These are phyloP conservation scores for Boletus vermiculosoides DNA, from an alignment of 768 basidiomycete species.

Conservation along the genomic window DNA sequence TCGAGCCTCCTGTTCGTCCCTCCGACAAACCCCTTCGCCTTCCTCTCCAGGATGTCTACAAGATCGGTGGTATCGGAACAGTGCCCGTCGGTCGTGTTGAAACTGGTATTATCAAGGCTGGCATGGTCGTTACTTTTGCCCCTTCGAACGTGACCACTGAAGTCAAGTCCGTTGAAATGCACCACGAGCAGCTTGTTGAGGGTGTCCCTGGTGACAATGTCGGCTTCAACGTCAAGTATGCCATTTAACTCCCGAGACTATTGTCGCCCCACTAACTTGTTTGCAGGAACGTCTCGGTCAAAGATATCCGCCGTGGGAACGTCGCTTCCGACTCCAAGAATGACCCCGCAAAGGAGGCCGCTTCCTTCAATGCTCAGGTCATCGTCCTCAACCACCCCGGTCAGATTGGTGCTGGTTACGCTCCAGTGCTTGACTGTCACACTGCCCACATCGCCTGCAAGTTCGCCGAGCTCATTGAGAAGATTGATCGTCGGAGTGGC, in stretches of 20 bases:
- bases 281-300: constrained; percentile 96
- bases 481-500: constrained; percentile 98
- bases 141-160: constrained; percentile 99
- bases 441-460: constrained; percentile 99
- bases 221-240: constrained; percentile 97
- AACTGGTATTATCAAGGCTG: constrained; percentile 99
- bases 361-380: constrained; percentile 99
- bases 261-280: constrained; percentile 6
- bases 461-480: constrained; percentile 97
- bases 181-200: constrained; percentile 95
- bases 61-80: constrained; percentile 99
- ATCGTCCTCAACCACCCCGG: constrained; percentile 99
- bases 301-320: constrained; percentile 99
- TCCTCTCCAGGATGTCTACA: constrained; percentile 99
- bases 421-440: constrained; percentile 99
- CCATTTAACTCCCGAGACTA: constrained; percentile 10
- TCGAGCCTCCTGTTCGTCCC: constrained; percentile 95
- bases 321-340: constrained; percentile 99
- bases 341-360: constrained; percentile 99
- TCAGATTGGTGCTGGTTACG: constrained; percentile 99
- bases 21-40: constrained; percentile 99
- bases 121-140: constrained; percentile 98
- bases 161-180: constrained; percentile 99
- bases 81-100: constrained; percentile 99
- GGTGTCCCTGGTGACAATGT: constrained; percentile 99